These are phyloP conservation scores for Sonneratia alba DNA, from an alignment of 345 rosid species.

Conservation along the genomic window DNA sequence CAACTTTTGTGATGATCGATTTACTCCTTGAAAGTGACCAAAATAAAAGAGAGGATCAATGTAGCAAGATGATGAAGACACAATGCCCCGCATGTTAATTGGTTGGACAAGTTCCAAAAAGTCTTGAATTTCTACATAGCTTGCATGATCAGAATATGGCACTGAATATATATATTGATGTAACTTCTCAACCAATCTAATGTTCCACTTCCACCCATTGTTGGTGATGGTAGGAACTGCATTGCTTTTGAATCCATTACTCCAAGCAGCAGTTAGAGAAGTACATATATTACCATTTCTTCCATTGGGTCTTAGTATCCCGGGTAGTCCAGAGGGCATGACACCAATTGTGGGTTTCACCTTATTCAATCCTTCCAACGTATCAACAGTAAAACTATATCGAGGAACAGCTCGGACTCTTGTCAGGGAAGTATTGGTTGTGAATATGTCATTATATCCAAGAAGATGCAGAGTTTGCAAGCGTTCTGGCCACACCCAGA, in stretches of 20 bases:
- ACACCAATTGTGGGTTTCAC: conserved; percentile 64
- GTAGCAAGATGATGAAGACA: conserved; percentile 51
- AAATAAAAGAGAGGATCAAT: conserved; percentile 59
- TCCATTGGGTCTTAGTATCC: conserved; percentile 35
- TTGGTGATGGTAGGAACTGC: conserved; percentile 7
- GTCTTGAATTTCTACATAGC: conserved; percentile 56
- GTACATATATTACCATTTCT: conserved; percentile 33
- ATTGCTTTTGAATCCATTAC: conserved; percentile 18
- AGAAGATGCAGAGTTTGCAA: conserved; percentile 75
- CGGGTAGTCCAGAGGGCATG: conserved; percentile 87
- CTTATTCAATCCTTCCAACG: conserved; percentile 55
- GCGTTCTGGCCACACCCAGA: conserved; percentile 96
- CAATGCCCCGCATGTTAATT: conserved; percentile 51
- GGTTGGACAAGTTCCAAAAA: conserved; percentile 61
- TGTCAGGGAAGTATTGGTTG: conserved; percentile 58
- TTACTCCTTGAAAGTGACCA: conserved; percentile 41
- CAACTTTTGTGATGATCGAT: conserved; percentile 20
- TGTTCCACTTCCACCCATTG: conserved; percentile 12
- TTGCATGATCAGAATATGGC: conserved; percentile 67
- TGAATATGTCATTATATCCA: conserved; percentile 51
- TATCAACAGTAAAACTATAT: conserved; percentile 59
- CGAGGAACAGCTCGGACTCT: conserved; percentile 84
- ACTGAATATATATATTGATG: conserved; percentile 48
- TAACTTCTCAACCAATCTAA: conserved; percentile 24
- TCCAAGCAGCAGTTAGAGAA: conserved; percentile 23